Evolutionary conservation across 169 alveolate genomes (phyloP).

Genomic region (Cryptosporidium meleagridis): DNA sequence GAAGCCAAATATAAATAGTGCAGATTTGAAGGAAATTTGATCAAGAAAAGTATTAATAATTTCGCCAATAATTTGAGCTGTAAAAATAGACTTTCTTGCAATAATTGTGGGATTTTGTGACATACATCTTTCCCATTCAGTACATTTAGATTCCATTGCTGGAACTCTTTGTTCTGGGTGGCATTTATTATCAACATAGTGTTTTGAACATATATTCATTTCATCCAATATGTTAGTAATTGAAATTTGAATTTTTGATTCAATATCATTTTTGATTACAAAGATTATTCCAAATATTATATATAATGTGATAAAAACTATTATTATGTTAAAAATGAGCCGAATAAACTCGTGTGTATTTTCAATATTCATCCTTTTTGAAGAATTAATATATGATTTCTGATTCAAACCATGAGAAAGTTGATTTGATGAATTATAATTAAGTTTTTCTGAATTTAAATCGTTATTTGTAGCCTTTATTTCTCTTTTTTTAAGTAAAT

Average conservation of each 20-base stretch:
- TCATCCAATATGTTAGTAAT: conserved; percentile 45
- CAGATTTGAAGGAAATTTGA: conserved; percentile 69
- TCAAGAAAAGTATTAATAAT: conserved; percentile 60
- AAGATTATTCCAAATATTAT: conserved; percentile 29
- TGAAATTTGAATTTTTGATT: conserved; percentile 67
- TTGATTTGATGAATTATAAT: neutral
- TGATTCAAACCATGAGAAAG: neutral
- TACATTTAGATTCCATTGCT: conserved; percentile 66
- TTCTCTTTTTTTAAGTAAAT: neutral
- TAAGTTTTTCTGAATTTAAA: neutral
- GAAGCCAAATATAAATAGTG: conserved; percentile 53
- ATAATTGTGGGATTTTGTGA: conserved; percentile 68
- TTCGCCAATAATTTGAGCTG: conserved; percentile 72
- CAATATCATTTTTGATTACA: conserved; percentile 64
- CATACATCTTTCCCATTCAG: conserved; percentile 73
- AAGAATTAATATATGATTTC: neutral
- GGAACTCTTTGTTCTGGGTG: conserved; percentile 67
- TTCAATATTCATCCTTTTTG: neutral
- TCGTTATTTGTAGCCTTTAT: neutral
- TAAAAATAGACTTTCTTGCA: conserved; percentile 65
- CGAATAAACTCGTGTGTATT: conserved; percentile 10
- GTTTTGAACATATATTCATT: conserved; percentile 63
- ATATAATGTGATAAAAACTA: conserved; percentile 20
- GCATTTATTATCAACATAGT: conserved; percentile 65
- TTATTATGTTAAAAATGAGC: conserved; percentile 22